Conservation (phyloP, 1,139 yeast species). For the Kodamaea alishanica region DNA sequence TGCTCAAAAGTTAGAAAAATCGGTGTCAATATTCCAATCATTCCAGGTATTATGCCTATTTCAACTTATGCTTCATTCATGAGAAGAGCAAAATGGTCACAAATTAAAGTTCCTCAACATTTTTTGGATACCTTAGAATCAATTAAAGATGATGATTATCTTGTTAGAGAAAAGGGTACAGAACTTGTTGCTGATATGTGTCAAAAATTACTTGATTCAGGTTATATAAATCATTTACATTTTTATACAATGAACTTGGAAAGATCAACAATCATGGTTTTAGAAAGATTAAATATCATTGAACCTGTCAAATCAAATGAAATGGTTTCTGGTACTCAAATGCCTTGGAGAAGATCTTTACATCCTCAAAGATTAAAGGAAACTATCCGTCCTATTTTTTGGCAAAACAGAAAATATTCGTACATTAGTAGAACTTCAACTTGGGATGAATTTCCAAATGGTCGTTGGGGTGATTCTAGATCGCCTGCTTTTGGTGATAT, state of each 20-base stretch:
- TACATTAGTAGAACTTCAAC: slow-evolving; percentile 87
- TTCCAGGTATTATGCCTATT: slow-evolving; percentile 98
- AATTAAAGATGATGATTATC: slow-evolving; percentile 83
- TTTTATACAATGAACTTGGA: slow-evolving; percentile 96
- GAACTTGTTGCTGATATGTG: slow-evolving; percentile 85
- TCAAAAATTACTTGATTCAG: slow-evolving; percentile 62
- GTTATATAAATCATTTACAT: slow-evolving; percentile 80
- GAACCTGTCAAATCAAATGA: slow-evolving; percentile 42
- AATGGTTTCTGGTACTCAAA: slow-evolving; percentile 35
- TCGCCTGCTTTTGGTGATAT: slow-evolving; percentile 93
- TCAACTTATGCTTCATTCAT: slow-evolving; percentile 88
- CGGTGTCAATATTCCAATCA: slow-evolving; percentile 84
- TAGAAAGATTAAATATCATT: slow-evolving; percentile 67
- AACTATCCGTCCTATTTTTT: slow-evolving; percentile 87
- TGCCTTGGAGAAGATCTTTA: slow-evolving; percentile 91
- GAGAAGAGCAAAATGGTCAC: slow-evolving; percentile 94
- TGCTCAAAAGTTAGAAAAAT: slow-evolving; percentile 63
- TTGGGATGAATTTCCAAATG: slow-evolving; percentile 95
- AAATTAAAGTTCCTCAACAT: slow-evolving; percentile 70
- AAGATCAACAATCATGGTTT: slow-evolving; percentile 81
- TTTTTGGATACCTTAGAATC: slow-evolving; percentile 74
- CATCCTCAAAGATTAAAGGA: slow-evolving; percentile 81
- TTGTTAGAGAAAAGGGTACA: slow-evolving; percentile 84
- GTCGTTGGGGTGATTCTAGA: slow-evolving; percentile 92
- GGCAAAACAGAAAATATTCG: slow-evolving; percentile 92